Base-by-base conservation (phyloP, 176 grass and related monocot genomes). In the Eragrostis nindensis region DNA sequence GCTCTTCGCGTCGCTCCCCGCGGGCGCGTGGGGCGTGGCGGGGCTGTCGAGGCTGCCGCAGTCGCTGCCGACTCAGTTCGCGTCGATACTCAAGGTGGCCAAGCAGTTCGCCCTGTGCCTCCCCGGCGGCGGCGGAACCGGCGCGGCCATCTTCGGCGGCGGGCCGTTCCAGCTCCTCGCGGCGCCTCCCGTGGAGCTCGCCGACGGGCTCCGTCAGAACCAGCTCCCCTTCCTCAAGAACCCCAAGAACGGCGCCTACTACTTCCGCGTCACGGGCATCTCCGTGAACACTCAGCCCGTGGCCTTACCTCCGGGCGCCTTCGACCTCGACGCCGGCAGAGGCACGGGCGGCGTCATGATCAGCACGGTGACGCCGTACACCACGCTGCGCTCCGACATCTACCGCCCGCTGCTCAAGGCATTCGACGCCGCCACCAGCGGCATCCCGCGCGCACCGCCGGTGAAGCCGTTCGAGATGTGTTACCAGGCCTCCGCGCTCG, bases 81-180 rank as follows among this genome's bases (percentile, higher is more conserved):
- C 24, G 7, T 29, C 49, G 0, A 17, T 2, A 45, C 17, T 87
- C 3, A 50, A 39, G 1, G 67, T 88, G 19, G 11, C 62, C 54
- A 90, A 47, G 16, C 41, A 86, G 67, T 91, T 94, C 50, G 75
- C 82, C 0, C 6, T 91, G 18, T 86, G 92, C 76, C 83, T 94
- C 9, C 91, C 88, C 25, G 19, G 64, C 29, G 26, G 22, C 15
- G 36, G 38, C 6, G 30, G 3, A 0, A 48, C 11, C 22, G 88
- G 92, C 21, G 86, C 74, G 0, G 88, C 85, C 1, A 79, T 91
- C 32, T 87, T 91, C 69, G 85, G 89, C 5, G 82, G 68, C 13
- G 70, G 85, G 0, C 81, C 75, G 50, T 80, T 79, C 80, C 38
- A 73, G 57, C 74, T 89, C 41, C 40, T 39, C 0, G 68, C 76